Evolutionary conservation across 768 basidiomycete genomes (phyloP).

Genomic region (Mycena maculata): DNA sequence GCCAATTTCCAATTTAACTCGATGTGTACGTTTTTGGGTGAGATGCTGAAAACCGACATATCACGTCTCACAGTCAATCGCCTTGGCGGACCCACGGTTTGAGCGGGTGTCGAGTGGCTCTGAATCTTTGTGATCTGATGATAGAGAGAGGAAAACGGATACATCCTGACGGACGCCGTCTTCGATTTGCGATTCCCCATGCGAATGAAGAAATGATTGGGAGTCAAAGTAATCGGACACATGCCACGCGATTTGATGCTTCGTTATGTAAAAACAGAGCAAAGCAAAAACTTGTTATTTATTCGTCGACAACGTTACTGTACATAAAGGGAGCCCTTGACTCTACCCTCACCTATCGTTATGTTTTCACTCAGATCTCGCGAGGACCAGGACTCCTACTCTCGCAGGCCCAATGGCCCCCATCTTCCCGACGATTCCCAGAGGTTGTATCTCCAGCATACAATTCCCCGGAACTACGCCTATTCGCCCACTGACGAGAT

Average conservation of each 20-base stretch:
- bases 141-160: background rate
- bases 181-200: background rate
- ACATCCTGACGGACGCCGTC: background rate
- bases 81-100: constrained; percentile 27
- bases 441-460: constrained; percentile 9
- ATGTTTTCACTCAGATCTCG: constrained; percentile 21
- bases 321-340: background rate
- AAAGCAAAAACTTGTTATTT: constrained; percentile 1
- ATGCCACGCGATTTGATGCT: constrained; percentile 21
- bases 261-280: constrained; percentile 10
- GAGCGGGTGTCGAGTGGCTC: background rate
- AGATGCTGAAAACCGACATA: no score
- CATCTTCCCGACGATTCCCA: constrained; percentile 24
- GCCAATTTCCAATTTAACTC: no score
- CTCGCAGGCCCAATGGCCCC: background rate
- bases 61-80: background rate
- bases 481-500: constrained; percentile 20
- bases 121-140: background rate
- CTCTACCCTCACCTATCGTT: background rate
- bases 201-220: constrained; percentile 1
- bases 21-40: no score
- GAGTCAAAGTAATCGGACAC: constrained; percentile 11
- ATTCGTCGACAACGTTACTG: background rate
- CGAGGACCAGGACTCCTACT: constrained; percentile 20
- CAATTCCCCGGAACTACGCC: background rate